Base-by-base conservation (phyloP, 768 basidiomycete genomes). In the Cyclocybe cylindracea region DNA sequence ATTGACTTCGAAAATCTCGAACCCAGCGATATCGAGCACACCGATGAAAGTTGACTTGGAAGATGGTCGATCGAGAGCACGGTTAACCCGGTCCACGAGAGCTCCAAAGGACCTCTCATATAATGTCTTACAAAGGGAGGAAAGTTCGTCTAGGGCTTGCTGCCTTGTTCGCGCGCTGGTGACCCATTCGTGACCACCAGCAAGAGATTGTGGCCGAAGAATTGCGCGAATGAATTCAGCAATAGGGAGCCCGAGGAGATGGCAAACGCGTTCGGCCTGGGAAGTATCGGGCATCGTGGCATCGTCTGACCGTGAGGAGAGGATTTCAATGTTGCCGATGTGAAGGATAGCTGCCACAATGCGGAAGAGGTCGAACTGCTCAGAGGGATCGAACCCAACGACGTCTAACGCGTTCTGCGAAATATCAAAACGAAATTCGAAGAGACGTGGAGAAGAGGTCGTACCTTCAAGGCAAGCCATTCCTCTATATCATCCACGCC, bases 11-110 rank as follows among this genome's bases (percentile, higher is more conserved):
- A 92, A 91, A 55, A 99, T 99, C 70, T 99, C 97, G 71, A 99
- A 99, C 7, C 97, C 97, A 6, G 97, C 97, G 46, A 99, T 99
- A 82, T 99, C 97, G 32, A 99, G 81, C 7, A 99, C 97, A 39
- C 97, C 97, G 54, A 99, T 98, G 69, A 98, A 99, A 2, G 91
- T 90, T 7, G 89, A 84, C 71, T 95, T 91, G 39, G 88, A 88
- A 2, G 91, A 88, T 2, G 96, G 96, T 3, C 96, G 83, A 63
- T 98, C 96, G 3, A 99, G 79, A 1, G 95, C 95, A 29, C 84
- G 84, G 67, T 99, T 99, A 68, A 99, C 91, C 34, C 94, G 82
- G 58, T 98, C 96, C 18, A 99, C 97, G 41, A 99, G 80, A 10
- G 85, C 79, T 18, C 94, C 92, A 61, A 99, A 98, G 3, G 88